These are phyloP conservation scores for Cardiospermum halicacabum DNA, from an alignment of 345 rosid genomes.

Conservation along the genomic window DNA sequence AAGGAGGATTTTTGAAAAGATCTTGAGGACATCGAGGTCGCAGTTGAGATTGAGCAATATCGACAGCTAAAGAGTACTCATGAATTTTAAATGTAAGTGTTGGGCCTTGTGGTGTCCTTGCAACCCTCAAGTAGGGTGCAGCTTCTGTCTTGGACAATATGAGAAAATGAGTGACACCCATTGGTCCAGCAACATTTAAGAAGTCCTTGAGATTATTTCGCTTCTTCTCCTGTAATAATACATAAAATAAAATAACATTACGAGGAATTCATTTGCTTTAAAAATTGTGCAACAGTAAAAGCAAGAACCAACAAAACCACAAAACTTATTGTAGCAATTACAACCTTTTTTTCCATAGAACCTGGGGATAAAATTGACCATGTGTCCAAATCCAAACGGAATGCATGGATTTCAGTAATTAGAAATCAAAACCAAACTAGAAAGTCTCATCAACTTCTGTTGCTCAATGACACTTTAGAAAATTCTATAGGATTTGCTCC, in stretches of 20 bases:
- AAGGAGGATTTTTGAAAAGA: slow-evolving; percentile 79
- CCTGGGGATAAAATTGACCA: neutral
- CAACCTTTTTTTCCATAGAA: neutral
- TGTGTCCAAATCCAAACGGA: neutral
- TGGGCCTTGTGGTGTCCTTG: slow-evolving; percentile 96
- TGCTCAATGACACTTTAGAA: neutral
- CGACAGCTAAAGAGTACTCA: slow-evolving; percentile 68
- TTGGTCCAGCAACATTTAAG: slow-evolving; percentile 89
- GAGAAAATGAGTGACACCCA: slow-evolving; percentile 96
- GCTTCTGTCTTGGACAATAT: slow-evolving; percentile 69
- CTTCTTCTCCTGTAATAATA: slow-evolving; percentile 72
- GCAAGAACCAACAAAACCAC: neutral
- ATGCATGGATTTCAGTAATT: neutral
- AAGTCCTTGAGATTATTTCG: slow-evolving; percentile 77
- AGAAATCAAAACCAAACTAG: neutral
- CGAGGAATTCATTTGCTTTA: slow-evolving; percentile 8
- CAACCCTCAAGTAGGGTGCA: slow-evolving; percentile 68
- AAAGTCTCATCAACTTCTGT: neutral
- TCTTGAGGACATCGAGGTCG: slow-evolving; percentile 91
- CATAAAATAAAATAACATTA: neutral
- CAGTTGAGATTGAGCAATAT: slow-evolving; percentile 76
- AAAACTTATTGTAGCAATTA: neutral
- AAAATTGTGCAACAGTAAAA: neutral
- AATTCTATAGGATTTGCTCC: neutral
- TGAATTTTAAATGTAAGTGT: slow-evolving; percentile 79